A percentile compares a stretch with the other conserved stretches of the same genome.
Conservation (phyloP, 2,329 filamentous ascomycete species). For the Fusarium pseudograminearum region DNA sequence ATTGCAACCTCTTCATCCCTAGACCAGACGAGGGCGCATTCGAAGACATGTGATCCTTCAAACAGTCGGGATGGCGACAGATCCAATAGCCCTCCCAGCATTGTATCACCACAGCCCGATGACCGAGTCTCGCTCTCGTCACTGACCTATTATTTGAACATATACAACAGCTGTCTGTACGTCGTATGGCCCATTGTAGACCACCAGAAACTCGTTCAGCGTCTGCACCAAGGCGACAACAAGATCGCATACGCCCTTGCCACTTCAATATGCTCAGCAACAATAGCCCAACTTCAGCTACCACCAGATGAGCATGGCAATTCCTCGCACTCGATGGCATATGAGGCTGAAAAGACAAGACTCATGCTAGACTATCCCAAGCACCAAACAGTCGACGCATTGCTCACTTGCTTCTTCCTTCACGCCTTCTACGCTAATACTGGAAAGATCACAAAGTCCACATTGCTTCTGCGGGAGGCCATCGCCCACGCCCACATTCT, state of each 20-base stretch:
- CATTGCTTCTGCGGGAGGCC: constrained; percentile 17
- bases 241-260: constrained; percentile 22
- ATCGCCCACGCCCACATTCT: constrained; percentile 28
- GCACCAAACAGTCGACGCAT: constrained; percentile 7
- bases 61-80: not conserved
- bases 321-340: not conserved
- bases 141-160: constrained; percentile 18
- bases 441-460: constrained; percentile 21
- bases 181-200: constrained; percentile 24
- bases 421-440: constrained; percentile 28
- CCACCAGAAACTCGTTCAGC: not conserved
- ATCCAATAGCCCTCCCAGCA: not conserved
- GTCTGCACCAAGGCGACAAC: constrained; percentile 1
- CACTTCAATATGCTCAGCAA: constrained; percentile 24
- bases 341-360: constrained; percentile 17
- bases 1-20: not conserved
- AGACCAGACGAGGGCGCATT: too few species aligned
- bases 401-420: constrained; percentile 28
- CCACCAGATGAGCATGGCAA: not conserved
- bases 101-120: not conserved
- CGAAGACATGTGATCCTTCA: not conserved
- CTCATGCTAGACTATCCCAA: constrained; percentile 24
- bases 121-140: constrained; percentile 5
- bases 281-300: constrained; percentile 24
- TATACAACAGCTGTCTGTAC: constrained; percentile 10